These are phyloP conservation scores for Pseudodiploospora longispora DNA, from an alignment of 2,329 filamentous ascomycete species.

Conservation along the genomic window DNA sequence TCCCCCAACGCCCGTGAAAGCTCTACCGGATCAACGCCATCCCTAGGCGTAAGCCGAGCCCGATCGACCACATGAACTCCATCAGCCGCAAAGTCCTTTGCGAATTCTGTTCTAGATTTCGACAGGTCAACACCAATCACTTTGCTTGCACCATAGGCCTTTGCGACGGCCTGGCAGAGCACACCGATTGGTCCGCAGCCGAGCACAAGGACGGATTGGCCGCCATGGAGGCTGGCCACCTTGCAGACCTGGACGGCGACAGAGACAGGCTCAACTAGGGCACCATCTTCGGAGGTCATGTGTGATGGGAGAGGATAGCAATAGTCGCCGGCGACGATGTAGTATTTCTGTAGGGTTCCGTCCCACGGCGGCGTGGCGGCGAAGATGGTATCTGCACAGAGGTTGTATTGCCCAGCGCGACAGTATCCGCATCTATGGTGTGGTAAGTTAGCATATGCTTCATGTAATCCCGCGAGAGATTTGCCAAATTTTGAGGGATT, in stretches of 20 bases:
- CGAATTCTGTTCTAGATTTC: conserved; percentile 29
- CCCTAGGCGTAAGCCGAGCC: conserved; percentile 11
- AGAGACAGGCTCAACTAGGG: conserved; percentile 40
- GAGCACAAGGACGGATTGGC: conserved; percentile 37
- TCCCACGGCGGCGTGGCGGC: conserved; percentile 42
- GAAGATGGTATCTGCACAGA: conserved; percentile 36
- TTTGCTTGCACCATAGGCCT: conserved; percentile 32
- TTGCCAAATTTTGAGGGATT: no score
- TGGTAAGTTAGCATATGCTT: no score
- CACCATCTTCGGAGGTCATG: conserved; percentile 39
- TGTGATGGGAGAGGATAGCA: conserved; percentile 36
- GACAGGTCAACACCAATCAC: conserved; percentile 38
- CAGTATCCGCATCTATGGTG: conserved; percentile 26
- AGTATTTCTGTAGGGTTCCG: conserved; percentile 42
- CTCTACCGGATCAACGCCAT: conserved; percentile 25
- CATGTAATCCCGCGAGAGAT: no score
- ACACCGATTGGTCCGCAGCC: conserved; percentile 41
- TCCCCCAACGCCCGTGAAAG: conserved; percentile 29
- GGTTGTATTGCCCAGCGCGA: conserved; percentile 30
- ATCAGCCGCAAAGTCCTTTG: conserved; percentile 32
- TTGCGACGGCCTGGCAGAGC: conserved; percentile 36
- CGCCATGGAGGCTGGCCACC: conserved; percentile 28
- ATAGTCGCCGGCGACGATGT: conserved; percentile 36
- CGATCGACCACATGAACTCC: conserved; percentile 29
- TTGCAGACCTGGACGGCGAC: conserved; percentile 40